phyloP scores from a whole-genome alignment of 805 yeast genomes.

The Yarrowia sp. region DNA sequence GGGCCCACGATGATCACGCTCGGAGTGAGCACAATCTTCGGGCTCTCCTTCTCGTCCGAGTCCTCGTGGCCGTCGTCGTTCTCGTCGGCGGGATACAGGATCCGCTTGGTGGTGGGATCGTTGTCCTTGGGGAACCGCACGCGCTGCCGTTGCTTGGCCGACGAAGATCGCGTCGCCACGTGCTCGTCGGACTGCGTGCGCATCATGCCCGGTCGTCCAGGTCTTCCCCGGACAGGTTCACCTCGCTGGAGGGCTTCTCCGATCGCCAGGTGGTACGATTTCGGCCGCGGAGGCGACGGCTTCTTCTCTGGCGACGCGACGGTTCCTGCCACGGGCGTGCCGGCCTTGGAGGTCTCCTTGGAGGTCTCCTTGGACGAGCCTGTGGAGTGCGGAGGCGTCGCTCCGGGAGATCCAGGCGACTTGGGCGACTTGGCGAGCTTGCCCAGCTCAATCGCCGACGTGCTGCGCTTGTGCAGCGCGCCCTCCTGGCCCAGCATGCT shows the following conservation, averaged over 20 bases:
- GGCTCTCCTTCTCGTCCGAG: not conserved
- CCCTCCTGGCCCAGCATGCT: not conserved
- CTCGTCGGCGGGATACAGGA: slow-evolving; percentile 33
- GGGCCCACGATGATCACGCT: not conserved
- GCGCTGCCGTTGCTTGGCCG: slow-evolving; percentile 24
- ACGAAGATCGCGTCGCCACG: not conserved
- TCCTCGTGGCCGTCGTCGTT: slow-evolving; percentile 24
- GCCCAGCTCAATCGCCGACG: slow-evolving; percentile 5
- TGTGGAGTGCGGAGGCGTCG: not conserved
- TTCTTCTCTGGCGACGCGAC: not conserved
- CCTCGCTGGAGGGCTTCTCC: slow-evolving; percentile 9
- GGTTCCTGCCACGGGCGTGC: not conserved
- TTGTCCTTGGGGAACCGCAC: slow-evolving; percentile 37
- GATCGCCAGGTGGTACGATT: slow-evolving; percentile 8
- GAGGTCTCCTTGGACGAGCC: not conserved
- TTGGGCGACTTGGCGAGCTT: slow-evolving; percentile 1
- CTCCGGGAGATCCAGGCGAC: not conserved
- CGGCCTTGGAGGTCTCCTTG: not conserved
- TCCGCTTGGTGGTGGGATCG: slow-evolving; percentile 31
- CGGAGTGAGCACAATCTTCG: not conserved
- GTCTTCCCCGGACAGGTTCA: not conserved
- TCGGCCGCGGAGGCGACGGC: slow-evolving; percentile 7
- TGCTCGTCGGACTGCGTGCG: slow-evolving; percentile 19
- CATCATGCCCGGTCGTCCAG: slow-evolving; percentile 15
- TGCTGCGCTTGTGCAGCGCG: slow-evolving; percentile 4